Evolutionary conservation across 1,284 basidiomycete species (phyloP).

Genomic region (Fomitopsis betulina): DNA sequence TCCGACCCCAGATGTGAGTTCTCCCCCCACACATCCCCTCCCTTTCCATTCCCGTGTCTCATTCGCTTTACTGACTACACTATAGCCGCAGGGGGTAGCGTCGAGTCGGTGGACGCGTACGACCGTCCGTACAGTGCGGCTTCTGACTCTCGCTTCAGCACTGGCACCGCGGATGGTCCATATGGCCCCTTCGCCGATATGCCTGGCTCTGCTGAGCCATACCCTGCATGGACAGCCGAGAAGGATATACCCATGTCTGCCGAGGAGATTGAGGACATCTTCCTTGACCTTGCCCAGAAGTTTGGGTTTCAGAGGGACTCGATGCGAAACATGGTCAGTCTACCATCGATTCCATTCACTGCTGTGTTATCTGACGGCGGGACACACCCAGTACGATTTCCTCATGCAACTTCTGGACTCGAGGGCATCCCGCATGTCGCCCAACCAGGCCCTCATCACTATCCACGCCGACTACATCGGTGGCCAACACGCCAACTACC

Average conservation of each 20-base stretch:
- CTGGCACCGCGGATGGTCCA: constrained; percentile 47
- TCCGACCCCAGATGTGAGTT: constrained; percentile 30
- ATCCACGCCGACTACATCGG: constrained; percentile 99
- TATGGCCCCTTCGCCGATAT: constrained; percentile 50
- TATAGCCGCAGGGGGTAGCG: constrained; percentile 18
- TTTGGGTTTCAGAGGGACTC: constrained; percentile 97
- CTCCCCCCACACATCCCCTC: constrained; percentile 9
- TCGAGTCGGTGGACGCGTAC: constrained; percentile 22
- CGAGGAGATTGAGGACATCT: constrained; percentile 99
- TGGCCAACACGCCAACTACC: constrained; percentile 94
- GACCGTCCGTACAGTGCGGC: constrained; percentile 30
- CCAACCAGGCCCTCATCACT: constrained; percentile 92
- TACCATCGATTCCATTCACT: background rate
- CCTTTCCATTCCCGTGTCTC: background rate
- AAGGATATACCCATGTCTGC: constrained; percentile 95
- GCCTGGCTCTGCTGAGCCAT: constrained; percentile 62
- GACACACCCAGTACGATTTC: constrained; percentile 79
- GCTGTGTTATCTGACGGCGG: background rate
- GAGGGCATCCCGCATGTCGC: constrained; percentile 96
- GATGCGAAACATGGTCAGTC: constrained; percentile 82
- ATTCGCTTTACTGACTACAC: background rate
- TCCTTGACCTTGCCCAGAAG: constrained; percentile 98
- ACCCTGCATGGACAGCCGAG: constrained; percentile 93
- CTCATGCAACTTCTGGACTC: constrained; percentile 98
- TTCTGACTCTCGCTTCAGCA: constrained; percentile 33